Percentiles rank a stretch among this genome's conserved stretches.
Conservation (phyloP, 2,329 filamentous ascomycete genomes). For the Metarhizium sp. region DNA sequence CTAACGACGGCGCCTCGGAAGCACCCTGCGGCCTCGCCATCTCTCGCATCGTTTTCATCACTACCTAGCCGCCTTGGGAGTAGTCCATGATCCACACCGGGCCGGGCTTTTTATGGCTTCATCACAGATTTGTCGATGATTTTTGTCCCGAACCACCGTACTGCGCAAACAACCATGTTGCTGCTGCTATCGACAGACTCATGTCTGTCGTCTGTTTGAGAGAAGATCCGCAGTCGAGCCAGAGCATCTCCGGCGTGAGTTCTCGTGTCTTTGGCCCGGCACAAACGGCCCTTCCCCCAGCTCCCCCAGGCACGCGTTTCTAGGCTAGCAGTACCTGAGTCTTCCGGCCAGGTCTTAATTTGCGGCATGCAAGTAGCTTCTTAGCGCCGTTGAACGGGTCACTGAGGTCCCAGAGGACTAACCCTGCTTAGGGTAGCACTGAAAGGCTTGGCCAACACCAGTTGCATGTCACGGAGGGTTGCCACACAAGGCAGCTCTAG, state of each 20-base stretch:
- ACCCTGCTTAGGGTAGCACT: conserved; percentile 9
- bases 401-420: conserved; percentile 4
- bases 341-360: neutral
- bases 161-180: neutral
- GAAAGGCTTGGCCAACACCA: conserved; percentile 6
- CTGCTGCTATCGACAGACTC: neutral
- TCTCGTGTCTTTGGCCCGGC: neutral
- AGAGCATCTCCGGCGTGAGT: neutral
- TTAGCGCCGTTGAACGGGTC: conserved; percentile 7
- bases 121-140: neutral
- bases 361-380: conserved; percentile 1
- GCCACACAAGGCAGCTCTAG: conserved; percentile 3
- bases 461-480: neutral
- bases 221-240: neutral
- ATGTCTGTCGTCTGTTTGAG: neutral
- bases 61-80: conserved; percentile 5
- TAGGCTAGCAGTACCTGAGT: conserved; percentile 1
- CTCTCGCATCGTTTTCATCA: conserved; percentile 4
- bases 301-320: conserved; percentile 5
- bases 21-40: conserved; percentile 8
- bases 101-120: conserved; percentile 2
- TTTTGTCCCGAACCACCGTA: neutral
- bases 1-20: conserved; percentile 15
- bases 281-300: neutral
- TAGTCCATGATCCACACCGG: conserved; percentile 4